Evolutionary conservation across 2,329 filamentous ascomycete genomes (phyloP).

Genomic region (Curvularia sp.): DNA sequence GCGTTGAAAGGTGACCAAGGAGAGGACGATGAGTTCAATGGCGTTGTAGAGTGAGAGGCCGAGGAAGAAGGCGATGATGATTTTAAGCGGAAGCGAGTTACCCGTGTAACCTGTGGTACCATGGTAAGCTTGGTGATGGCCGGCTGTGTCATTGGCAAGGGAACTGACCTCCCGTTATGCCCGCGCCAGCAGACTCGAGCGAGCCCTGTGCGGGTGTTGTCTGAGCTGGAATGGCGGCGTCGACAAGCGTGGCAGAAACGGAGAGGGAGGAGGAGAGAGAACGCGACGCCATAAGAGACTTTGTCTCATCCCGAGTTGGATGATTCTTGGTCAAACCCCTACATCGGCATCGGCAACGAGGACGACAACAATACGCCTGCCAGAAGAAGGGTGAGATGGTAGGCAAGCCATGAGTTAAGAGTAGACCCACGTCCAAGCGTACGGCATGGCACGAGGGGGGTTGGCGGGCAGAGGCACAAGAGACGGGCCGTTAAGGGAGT

Average conservation of each 20-base stretch:
- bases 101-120: conserved; percentile 42
- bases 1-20: conserved; percentile 57
- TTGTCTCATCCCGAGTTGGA: background rate
- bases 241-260: conserved; percentile 15
- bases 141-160: background rate
- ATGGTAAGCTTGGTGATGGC: background rate
- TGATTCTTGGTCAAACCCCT: background rate
- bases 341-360: background rate
- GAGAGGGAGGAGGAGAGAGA: conserved; percentile 16
- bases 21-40: conserved; percentile 56
- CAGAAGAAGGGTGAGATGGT: background rate
- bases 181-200: conserved; percentile 38
- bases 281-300: conserved; percentile 25
- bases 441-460: background rate
- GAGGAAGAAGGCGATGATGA: conserved; percentile 48
- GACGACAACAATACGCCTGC: background rate
- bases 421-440: background rate
- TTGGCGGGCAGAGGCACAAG: background rate
- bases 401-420: background rate
- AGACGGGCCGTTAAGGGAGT: conserved; percentile 1
- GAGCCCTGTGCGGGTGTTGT: conserved; percentile 40
- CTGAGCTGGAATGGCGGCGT: conserved; percentile 17
- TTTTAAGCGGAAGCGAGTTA: conserved; percentile 39
- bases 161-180: conserved; percentile 42
- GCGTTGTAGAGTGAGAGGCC: conserved; percentile 51